phyloP scores from a whole-genome alignment of 768 basidiomycete species.

The Hirschioporus abietinus region DNA sequence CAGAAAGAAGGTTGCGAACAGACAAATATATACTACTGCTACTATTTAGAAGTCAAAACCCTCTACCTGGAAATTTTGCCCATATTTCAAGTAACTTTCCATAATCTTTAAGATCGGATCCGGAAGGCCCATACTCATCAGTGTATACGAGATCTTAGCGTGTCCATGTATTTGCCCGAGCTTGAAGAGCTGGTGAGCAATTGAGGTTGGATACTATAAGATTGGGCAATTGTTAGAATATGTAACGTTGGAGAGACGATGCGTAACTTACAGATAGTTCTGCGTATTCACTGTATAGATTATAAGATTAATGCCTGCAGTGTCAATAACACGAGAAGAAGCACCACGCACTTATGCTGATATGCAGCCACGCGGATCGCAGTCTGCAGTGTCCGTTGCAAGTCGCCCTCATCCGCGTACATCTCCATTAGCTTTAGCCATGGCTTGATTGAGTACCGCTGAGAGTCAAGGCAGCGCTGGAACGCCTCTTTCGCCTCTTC shows the following conservation, averaged over 20 bases:
- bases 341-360: conserved; percentile 42
- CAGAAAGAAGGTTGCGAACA: conserved; percentile 3
- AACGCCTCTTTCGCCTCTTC: conserved; percentile 99
- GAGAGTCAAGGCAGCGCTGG: conserved; percentile 85
- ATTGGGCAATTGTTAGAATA: conserved; percentile 8
- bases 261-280: conserved; percentile 71
- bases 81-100: conserved; percentile 88
- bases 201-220: conserved; percentile 87
- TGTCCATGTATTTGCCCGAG: conserved; percentile 90
- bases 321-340: not conserved
- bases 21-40: conserved; percentile 3
- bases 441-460: conserved; percentile 84
- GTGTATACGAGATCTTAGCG: conserved; percentile 88
- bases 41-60: conserved; percentile 67
- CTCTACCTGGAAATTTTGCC: conserved; percentile 82
- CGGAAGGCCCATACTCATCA: conserved; percentile 92
- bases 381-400: conserved; percentile 84
- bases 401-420: conserved; percentile 96
- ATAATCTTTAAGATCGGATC: conserved; percentile 88
- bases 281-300: conserved; percentile 67
- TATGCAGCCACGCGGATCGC: conserved; percentile 92
- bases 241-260: conserved; percentile 6
- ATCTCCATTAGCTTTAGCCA: conserved; percentile 92
- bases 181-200: conserved; percentile 89
- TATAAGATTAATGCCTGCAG: not conserved